These are phyloP conservation scores for Calamus simplicifolius DNA, from an alignment of 176 grass and related monocot species.

Conservation along the genomic window DNA sequence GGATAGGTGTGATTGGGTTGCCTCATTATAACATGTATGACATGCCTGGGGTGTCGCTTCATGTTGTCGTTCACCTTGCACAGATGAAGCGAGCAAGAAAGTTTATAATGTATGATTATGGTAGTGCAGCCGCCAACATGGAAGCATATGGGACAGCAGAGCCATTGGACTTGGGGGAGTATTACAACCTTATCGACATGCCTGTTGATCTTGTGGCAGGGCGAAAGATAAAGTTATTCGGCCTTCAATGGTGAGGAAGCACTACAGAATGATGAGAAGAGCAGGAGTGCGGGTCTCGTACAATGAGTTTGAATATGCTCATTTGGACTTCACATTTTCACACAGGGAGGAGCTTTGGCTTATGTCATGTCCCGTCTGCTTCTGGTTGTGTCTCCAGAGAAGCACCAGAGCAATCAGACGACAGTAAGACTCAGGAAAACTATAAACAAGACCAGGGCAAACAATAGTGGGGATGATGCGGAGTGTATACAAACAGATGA, in stretches of 20 bases:
- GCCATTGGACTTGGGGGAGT: slow-evolving; percentile 67
- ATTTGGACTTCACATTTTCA: slow-evolving; percentile 97
- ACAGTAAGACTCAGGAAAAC: slow-evolving; percentile 39
- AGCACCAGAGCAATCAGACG: slow-evolving; percentile 30
- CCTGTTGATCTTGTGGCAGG: slow-evolving; percentile 82
- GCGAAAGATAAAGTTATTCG: slow-evolving; percentile 62
- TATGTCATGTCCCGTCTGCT: slow-evolving; percentile 76
- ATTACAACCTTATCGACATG: slow-evolving; percentile 71
- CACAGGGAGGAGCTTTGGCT: slow-evolving; percentile 86
- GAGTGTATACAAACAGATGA: background rate
- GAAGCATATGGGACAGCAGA: slow-evolving; percentile 76
- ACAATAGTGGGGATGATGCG: slow-evolving; percentile 9
- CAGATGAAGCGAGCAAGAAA: slow-evolving; percentile 73
- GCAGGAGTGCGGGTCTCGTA: slow-evolving; percentile 69
- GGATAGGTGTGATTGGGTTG: slow-evolving; percentile 82
- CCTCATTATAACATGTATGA: slow-evolving; percentile 98
- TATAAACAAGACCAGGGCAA: slow-evolving; percentile 26
- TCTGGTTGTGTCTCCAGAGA: slow-evolving; percentile 25
- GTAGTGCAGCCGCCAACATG: slow-evolving; percentile 50
- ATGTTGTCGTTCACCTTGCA: slow-evolving; percentile 77
- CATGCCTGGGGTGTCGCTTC: slow-evolving; percentile 94
- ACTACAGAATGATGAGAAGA: slow-evolving; percentile 70
- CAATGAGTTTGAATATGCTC: slow-evolving; percentile 94
- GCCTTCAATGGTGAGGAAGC: slow-evolving; percentile 91
- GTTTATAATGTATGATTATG: slow-evolving; percentile 96